A percentile compares a stretch with the other conserved stretches of the same genome.
phyloP scores from a whole-genome alignment of 345 rosid species.

The Noccaea caerulescens region DNA sequence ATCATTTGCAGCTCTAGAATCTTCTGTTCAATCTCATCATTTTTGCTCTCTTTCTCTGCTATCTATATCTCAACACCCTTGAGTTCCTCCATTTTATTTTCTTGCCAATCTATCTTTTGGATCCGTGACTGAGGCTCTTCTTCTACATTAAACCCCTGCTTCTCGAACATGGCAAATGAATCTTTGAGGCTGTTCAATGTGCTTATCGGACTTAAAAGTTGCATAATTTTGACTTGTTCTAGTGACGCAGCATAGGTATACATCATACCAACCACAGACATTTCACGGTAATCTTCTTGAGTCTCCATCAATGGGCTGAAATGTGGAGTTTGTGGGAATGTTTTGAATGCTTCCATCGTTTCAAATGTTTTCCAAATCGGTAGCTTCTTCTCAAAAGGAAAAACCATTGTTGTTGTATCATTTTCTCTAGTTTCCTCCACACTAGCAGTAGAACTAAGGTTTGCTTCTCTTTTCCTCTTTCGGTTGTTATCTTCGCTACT shows the following conservation, averaged over 20 bases:
- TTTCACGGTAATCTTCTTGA: constrained; percentile 63
- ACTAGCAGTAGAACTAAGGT: background rate
- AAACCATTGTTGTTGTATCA: constrained; percentile 19
- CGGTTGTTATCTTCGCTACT: background rate
- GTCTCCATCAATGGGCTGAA: constrained; percentile 56
- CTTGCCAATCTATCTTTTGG: constrained; percentile 39
- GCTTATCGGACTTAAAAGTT: constrained; percentile 38
- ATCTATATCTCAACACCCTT: constrained; percentile 42
- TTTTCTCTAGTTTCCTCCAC: constrained; percentile 19
- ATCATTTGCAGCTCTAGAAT: constrained; percentile 47
- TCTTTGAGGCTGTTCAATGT: constrained; percentile 44
- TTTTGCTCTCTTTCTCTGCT: constrained; percentile 33
- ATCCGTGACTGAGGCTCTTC: constrained; percentile 45
- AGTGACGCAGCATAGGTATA: constrained; percentile 57
- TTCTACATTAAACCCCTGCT: constrained; percentile 60
- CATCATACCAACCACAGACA: constrained; percentile 67
- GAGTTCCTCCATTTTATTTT: constrained; percentile 40
- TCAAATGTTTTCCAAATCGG: constrained; percentile 61
- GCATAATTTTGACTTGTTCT: constrained; percentile 55
- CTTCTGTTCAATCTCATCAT: constrained; percentile 47
- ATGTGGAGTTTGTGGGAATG: constrained; percentile 65
- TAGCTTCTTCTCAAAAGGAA: constrained; percentile 59
- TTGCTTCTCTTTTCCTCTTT: constrained; percentile 22
- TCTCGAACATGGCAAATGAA: constrained; percentile 57
- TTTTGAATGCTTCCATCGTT: constrained; percentile 53